Base-by-base conservation (phyloP, 768 basidiomycete species). In the Boletus barrowsii region DNA sequence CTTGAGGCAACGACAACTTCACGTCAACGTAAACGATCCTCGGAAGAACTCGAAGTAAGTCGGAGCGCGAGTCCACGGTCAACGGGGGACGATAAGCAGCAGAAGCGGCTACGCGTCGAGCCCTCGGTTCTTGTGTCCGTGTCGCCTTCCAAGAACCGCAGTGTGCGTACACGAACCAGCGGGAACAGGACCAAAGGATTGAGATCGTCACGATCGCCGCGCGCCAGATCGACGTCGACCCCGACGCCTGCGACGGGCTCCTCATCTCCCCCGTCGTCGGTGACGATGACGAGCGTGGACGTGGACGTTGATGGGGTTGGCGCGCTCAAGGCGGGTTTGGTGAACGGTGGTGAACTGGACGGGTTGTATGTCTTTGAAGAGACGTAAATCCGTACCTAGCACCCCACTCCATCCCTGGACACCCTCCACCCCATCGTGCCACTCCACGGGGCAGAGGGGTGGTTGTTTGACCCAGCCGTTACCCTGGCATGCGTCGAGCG, bases 11-110 rank as follows among this genome's bases (percentile, higher is more conserved):
- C 30, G 7, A 30, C 53, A 3, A 56, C 62, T 4, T 61, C 64
- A 4, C 68, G 74, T 18, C 64, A 73, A 59, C 69, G 73, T 53
- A 82, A 82, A 56, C 74, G 80, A 20, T 75, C 76, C 35, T 82
- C 80, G 32, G 80, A 80, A 56, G 80, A 82, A 58, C 68, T 81
- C 20, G 75, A 78, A 0, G 42, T 60, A 26, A 44, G 47, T 32
- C 57, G 54, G 3, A 44, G 55, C 15, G 42, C 36, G 4, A 59
- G 51, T 14, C 45, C 57, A 3, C 62, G 55, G 29, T 57, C 58
- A 2, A 37, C 58, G 0, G 50, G 59, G 8, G 53, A 61, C 3
- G 62, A 65, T 15, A 58, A 63, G 40, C 63, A 59, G 17, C 67
- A 68, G 52, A 69, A 69, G 45, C 68, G 68, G 4, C 42, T 71